Evolutionary conservation across 305 asterid species (phyloP).

Genomic region (Ajuga reptans): DNA sequence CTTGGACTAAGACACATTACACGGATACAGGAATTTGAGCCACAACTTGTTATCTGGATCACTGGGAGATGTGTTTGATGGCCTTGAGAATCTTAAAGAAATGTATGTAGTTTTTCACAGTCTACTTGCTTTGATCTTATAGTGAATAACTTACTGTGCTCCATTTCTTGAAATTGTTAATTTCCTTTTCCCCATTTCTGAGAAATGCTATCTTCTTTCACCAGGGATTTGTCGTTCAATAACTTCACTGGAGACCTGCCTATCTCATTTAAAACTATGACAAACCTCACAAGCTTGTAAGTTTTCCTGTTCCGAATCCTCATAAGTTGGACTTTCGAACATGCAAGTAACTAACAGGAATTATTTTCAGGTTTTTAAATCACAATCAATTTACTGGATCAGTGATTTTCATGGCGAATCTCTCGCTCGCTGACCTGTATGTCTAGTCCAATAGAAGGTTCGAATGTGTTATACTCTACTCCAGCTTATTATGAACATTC

Average conservation of each 20-base stretch:
- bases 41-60: constrained; percentile 62
- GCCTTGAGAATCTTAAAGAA: constrained; percentile 46
- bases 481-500: constrained; percentile 24
- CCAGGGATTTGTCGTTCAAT: constrained; percentile 84
- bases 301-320: constrained; percentile 25
- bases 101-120: constrained; percentile 37
- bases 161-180: neutral
- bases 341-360: constrained; percentile 1
- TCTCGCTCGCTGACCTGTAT: constrained; percentile 63
- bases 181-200: constrained; percentile 4
- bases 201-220: constrained; percentile 19
- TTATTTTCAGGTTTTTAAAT: constrained; percentile 62
- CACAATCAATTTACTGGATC: constrained; percentile 74
- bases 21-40: constrained; percentile 63
- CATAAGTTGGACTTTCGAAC: neutral
- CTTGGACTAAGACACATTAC: constrained; percentile 5
- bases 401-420: constrained; percentile 58
- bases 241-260: constrained; percentile 86
- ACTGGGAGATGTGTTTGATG: constrained; percentile 61
- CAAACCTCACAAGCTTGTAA: constrained; percentile 60
- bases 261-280: constrained; percentile 47
- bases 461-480: neutral
- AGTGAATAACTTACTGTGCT: neutral
- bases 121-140: neutral
- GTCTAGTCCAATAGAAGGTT: constrained; percentile 23